Evolutionary conservation across 768 basidiomycete genomes (phyloP), one percentile per base, ranked within the genome.

Genomic region (Agaricus subrufescens): DNA sequence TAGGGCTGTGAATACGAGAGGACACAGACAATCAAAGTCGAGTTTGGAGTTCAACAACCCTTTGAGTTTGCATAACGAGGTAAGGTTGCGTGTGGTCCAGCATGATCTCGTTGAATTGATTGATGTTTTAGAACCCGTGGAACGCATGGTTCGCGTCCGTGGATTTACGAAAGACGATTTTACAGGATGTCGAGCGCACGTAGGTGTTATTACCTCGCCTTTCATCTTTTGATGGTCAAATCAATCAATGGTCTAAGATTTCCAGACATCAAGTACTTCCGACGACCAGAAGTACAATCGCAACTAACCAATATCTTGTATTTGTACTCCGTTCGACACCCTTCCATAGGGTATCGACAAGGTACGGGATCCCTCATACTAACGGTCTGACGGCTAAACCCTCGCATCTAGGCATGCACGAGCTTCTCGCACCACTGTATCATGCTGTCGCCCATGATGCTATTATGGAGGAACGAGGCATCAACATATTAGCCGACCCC

Each of bases 141-240:
- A 89, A 85, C 62, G 82, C 85, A 46, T 98, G 94, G 92, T 99
- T 98, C 69, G 76, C 84, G 29, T 83, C 93, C 40, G 79, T 94
- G 15, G 97, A 98, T 57, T 74, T 98, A 39, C 80, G 94, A 37
- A 94, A 88, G 67, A 91, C 84, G 11, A 97, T 99, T 47, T 72
- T 84, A 39, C 93, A 97, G 70, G 97, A 99, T 66, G 97, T 99
- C 0, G 93, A 97, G 63, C 79, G 97, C 64, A 98, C 97, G 86
- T 94, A 70, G 70, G 91, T 49, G 44, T 9, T 30, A 19, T 19
- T 19, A 19, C n/a, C 38, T 51, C 46, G 30, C 58, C 43, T 50
- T 50, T 56, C 56, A 42, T 52, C 27, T 42, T 49, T 55, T 26
- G 54, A 29, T 29, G n/a, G 19, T 19, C 15, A n/a, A 26, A 7